Base-by-base conservation (phyloP, 768 basidiomycete species). In the Lactarius quietus region DNA sequence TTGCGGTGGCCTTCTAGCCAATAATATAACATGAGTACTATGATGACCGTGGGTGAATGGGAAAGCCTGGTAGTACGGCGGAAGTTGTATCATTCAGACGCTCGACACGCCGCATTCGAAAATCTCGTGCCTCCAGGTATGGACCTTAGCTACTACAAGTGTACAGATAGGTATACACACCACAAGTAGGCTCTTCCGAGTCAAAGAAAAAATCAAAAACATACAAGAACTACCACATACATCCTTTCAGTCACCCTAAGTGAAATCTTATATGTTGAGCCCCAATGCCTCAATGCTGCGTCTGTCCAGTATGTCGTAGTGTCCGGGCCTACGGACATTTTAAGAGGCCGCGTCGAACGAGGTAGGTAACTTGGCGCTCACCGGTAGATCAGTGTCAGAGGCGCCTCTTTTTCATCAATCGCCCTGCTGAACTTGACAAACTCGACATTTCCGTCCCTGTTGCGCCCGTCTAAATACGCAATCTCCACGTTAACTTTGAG, bases 391-490 rank as follows among this genome's bases (percentile, higher is more conserved):
- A 95, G 74, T 56, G 82, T 81, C 12, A 93, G 76, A 3, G 90
- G 86, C n/a, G 79, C 71, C 28, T 77, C 75, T 17, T 77, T 75
- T 23, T 75, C 71, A 10, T 82, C 78, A 10, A 76, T 75, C 38
- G 79, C 80, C 59, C 84, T 78, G 29, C 85, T 79, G 65, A 93
- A 86, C 63, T 84, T 78, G 56, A 88, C 83, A 75, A 92, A 90
- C 70, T 86, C 84, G 54, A 92, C 88, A 26, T 77, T 74, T 29
- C 81, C 85, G 8, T 77, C 72, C 28, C 58, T 63, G 23, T 74
- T 74, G 18, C 79, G 83, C 2, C 91, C 88, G 74, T 93, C 92
- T 31, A 97, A 82, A 74, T 93, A 94, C 1, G 92, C 91, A 41
- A 95, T 82, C 61, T 84, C 81, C 58, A 95, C 76, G 58, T 88